Base-by-base conservation (phyloP, 1,284 basidiomycete species). In the Cryptococcus neoformans region DNA sequence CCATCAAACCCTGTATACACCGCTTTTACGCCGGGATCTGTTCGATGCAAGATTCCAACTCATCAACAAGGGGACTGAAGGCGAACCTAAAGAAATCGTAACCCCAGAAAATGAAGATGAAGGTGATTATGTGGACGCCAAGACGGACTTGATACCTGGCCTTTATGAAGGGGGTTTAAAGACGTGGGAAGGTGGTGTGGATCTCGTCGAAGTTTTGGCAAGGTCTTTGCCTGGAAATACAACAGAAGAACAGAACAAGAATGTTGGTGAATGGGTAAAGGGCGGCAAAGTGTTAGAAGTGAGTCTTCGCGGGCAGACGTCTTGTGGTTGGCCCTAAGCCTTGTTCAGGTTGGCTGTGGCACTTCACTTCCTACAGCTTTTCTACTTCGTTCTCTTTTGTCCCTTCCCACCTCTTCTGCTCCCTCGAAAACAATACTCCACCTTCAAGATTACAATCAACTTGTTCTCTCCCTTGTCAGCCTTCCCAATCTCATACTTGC, bases 91-190 rank as follows among this genome's bases (percentile, higher is more conserved):
- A 10, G 51, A 53, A 10, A 48, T 45, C 12, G 54, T 56, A 47
- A 2, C 58, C 60, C 52, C 59, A 9, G 49, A 62, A 7, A 44
- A 48, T 44, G 38, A 56, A 7, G 67, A 69, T n/a, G 68, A 64
- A 10, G 70, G 75, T 21, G 68, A 70, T 11, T 90, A 88, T 59
- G 79, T 92, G 17, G 87, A 92, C 62, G 84, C 88, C 0, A 87
- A 89, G 0, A 92, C 91, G 0, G 95, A 98, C 76, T 83, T 99
- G 10, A 84, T 98, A 9, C 90, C 93, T 1, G 88, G 92, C 0
- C 82, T 93, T 0, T 98, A 99, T 69, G 95, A 98, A 77, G 95
- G 95, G 12, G 95, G 95, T 0, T 75, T 99, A 55, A 98, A 98
- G 78, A 97, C 93, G 2, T 99, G 95, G 95, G 95, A 99, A 75